A percentile compares a stretch with the other conserved stretches of the same genome.
These are phyloP conservation scores for Ceratobasidium sp. DNA, from an alignment of 1,284 basidiomycete genomes.

Conservation along the genomic window DNA sequence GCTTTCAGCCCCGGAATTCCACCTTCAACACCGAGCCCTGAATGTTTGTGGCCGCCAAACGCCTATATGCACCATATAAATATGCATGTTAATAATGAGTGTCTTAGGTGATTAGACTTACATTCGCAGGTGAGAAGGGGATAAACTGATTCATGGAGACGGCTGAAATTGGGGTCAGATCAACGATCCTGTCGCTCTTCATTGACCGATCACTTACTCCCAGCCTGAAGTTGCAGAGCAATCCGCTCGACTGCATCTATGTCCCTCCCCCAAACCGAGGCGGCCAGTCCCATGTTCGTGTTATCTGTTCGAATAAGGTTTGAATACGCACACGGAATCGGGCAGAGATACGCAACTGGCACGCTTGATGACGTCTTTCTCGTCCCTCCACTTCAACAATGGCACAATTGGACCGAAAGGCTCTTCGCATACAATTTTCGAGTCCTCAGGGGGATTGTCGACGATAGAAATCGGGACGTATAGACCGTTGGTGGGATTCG, in stretches of 20 bases:
- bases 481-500: conserved; percentile 21
- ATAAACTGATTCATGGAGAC: conserved; percentile 27
- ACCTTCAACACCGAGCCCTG: background rate
- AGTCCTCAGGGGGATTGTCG: conserved; percentile 40
- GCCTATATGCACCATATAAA: too few species aligned
- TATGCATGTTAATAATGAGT: too few species aligned
- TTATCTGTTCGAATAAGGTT: conserved; percentile 2
- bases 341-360: conserved; percentile 22
- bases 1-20: conserved; percentile 2
- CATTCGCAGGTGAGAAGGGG: background rate
- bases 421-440: conserved; percentile 43
- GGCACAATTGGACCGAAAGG: conserved; percentile 42
- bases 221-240: conserved; percentile 29
- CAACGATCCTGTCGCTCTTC: too few species aligned
- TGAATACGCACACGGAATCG: background rate
- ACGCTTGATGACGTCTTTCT: conserved; percentile 38
- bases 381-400: conserved; percentile 37
- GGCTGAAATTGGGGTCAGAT: conserved; percentile 1
- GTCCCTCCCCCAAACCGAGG: conserved; percentile 35
- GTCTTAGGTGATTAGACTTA: background rate
- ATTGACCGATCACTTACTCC: conserved; percentile 12
- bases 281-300: conserved; percentile 17
- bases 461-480: conserved; percentile 36
- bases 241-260: conserved; percentile 26
- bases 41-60: background rate